Evolutionary conservation across 768 basidiomycete genomes (phyloP).

Genomic region (Suillus plorans): DNA sequence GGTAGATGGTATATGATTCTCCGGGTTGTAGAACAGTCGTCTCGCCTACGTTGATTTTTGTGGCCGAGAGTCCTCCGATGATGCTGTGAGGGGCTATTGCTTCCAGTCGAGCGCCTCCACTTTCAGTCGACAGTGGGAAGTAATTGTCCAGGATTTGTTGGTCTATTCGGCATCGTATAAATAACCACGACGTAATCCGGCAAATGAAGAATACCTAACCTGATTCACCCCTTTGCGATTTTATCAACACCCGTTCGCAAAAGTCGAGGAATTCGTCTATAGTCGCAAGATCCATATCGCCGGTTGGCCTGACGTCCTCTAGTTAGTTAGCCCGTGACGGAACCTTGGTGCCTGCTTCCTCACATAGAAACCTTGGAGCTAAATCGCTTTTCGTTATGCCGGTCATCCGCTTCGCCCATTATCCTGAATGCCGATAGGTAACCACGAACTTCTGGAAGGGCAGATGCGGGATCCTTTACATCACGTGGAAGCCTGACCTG

Average conservation of each 20-base stretch:
- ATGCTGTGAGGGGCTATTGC: background rate
- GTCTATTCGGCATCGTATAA: constrained; percentile 16
- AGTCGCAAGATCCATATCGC: constrained; percentile 48
- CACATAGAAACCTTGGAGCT: constrained; percentile 47
- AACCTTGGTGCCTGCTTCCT: constrained; percentile 24
- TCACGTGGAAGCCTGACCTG: constrained; percentile 42
- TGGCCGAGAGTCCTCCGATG: constrained; percentile 11
- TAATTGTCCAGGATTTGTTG: constrained; percentile 37
- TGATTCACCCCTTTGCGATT: constrained; percentile 26
- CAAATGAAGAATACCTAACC: constrained; percentile 20
- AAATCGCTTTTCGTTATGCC: constrained; percentile 37
- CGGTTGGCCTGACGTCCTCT: constrained; percentile 44
- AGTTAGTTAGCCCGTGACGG: constrained; percentile 7
- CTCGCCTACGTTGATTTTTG: constrained; percentile 4
- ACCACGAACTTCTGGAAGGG: constrained; percentile 51
- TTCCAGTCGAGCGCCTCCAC: background rate
- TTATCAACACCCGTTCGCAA: constrained; percentile 54
- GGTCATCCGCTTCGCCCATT: constrained; percentile 34
- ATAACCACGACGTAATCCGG: background rate
- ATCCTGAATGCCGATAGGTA: constrained; percentile 45
- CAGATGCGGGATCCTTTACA: constrained; percentile 56
- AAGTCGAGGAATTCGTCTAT: constrained; percentile 69
- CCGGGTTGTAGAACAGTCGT: constrained; percentile 46
- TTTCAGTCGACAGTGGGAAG: constrained; percentile 37
- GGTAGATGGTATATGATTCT: constrained; percentile 61